These are phyloP conservation scores for Starmera caribaea DNA, from an alignment of 805 yeast genomes.

Conservation along the genomic window DNA sequence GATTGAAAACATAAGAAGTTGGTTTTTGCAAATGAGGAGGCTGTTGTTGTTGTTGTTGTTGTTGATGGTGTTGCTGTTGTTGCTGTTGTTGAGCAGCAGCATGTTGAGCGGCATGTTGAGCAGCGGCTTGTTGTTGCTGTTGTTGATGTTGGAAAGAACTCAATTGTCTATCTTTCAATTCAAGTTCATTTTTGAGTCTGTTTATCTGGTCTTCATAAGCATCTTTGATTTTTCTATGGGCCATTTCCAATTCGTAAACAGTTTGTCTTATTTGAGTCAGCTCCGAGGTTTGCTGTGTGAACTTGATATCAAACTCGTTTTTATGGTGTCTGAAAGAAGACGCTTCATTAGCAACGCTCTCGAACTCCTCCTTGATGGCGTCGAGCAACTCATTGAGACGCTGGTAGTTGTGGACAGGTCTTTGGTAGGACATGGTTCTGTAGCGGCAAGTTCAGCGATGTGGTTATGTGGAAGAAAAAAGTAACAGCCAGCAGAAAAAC, in stretches of 20 bases:
- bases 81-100: slow-evolving; percentile 17
- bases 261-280: slow-evolving; percentile 91
- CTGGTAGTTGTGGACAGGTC: slow-evolving; percentile 17
- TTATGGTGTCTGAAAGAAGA: slow-evolving; percentile 78
- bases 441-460: background rate
- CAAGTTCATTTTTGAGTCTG: slow-evolving; percentile 78
- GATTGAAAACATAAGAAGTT: slow-evolving; percentile 7
- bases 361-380: slow-evolving; percentile 87
- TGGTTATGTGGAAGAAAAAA: background rate
- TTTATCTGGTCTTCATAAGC: slow-evolving; percentile 90
- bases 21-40: slow-evolving; percentile 12
- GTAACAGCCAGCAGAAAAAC: too few species aligned
- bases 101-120: too few species aligned
- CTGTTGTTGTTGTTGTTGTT: slow-evolving; percentile 15
- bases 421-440: slow-evolving; percentile 17
- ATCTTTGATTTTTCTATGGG: slow-evolving; percentile 91
- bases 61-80: slow-evolving; percentile 17
- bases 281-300: slow-evolving; percentile 86
- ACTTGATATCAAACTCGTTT: slow-evolving; percentile 85
- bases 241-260: slow-evolving; percentile 86
- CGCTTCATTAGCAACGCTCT: slow-evolving; percentile 76
- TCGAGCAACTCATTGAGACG: slow-evolving; percentile 74
- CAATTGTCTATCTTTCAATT: slow-evolving; percentile 60
- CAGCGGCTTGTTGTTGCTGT: slow-evolving; percentile 26
- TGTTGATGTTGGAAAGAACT: slow-evolving; percentile 32